phyloP scores from a whole-genome alignment of 345 rosid genomes.

The Gossypium raimondii region DNA sequence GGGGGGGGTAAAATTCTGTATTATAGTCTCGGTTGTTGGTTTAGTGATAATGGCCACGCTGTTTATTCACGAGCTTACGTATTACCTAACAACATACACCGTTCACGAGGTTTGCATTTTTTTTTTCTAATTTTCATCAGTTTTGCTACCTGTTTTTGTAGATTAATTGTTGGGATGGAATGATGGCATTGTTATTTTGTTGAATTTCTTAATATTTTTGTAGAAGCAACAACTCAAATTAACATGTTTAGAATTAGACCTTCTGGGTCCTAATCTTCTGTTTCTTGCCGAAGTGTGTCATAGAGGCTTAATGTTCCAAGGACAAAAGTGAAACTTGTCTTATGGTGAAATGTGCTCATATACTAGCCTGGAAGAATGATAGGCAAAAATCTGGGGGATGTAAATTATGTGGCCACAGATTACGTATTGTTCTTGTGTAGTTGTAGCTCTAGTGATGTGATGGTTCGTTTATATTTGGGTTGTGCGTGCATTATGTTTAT shows the following conservation, averaged over 20 bases:
- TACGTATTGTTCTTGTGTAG: background rate
- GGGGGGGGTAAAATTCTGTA: background rate
- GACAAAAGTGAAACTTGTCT: background rate
- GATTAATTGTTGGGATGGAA: slow-evolving; percentile 5
- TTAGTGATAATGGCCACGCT: slow-evolving; percentile 74
- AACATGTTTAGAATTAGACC: background rate
- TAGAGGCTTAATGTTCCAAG: background rate
- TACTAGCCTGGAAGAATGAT: background rate
- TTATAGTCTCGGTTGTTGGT: slow-evolving; percentile 81
- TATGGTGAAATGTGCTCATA: background rate
- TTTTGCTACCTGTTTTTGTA: background rate
- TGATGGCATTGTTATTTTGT: background rate
- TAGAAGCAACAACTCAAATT: background rate
- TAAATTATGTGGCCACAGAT: background rate
- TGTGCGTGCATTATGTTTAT: background rate
- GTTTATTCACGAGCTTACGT: slow-evolving; percentile 86
- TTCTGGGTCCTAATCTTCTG: background rate
- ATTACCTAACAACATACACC: slow-evolving; percentile 70
- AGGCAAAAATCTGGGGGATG: background rate
- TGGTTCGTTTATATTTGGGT: background rate
- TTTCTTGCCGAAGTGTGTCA: background rate
- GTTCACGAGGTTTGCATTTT: slow-evolving; percentile 71
- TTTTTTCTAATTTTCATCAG: background rate
- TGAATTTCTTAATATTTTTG: background rate
- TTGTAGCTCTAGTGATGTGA: background rate